Evolutionary conservation across 768 basidiomycete genomes (phyloP).

Genomic region (Hygrophoropsis aurantiaca): DNA sequence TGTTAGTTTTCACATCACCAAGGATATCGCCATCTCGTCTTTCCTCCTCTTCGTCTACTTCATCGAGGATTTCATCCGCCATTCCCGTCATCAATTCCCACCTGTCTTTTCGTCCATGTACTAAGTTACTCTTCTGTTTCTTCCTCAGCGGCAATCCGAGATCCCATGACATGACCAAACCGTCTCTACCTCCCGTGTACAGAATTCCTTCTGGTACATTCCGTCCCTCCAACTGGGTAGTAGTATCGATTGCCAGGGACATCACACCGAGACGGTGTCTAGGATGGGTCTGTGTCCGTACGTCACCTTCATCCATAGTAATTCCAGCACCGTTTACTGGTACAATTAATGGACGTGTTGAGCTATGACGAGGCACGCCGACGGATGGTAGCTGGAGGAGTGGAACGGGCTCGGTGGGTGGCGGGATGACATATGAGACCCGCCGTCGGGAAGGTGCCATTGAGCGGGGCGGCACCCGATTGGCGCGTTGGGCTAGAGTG

Average conservation of each 20-base stretch:
- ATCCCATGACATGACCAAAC: constrained; percentile 87
- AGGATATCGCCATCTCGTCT: constrained; percentile 75
- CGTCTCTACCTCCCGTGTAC: constrained; percentile 89
- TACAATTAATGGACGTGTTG: constrained; percentile 66
- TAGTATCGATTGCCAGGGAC: constrained; percentile 83
- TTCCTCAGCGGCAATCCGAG: constrained; percentile 60
- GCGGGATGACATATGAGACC: constrained; percentile 86
- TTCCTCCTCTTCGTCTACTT: constrained; percentile 68
- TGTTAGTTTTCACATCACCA: constrained; percentile 61
- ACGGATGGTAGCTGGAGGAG: constrained; percentile 70
- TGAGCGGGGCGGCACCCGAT: no score
- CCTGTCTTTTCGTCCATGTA: constrained; percentile 33
- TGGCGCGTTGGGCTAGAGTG: no score
- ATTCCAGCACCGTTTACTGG: no score
- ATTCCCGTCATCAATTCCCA: constrained; percentile 89
- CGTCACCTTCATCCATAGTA: no score
- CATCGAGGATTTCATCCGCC: constrained; percentile 67
- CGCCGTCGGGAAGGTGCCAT: constrained; percentile 58
- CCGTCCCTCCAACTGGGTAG: constrained; percentile 73
- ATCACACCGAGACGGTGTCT: constrained; percentile 85
- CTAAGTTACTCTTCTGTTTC: constrained; percentile 32
- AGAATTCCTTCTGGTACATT: constrained; percentile 78
- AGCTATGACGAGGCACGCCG: constrained; percentile 63
- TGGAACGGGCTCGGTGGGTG: constrained; percentile 61
- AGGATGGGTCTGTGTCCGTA: constrained; percentile 64